Conservation (phyloP, 1,139 yeast genomes). For the Kodamaea fungicola region DNA sequence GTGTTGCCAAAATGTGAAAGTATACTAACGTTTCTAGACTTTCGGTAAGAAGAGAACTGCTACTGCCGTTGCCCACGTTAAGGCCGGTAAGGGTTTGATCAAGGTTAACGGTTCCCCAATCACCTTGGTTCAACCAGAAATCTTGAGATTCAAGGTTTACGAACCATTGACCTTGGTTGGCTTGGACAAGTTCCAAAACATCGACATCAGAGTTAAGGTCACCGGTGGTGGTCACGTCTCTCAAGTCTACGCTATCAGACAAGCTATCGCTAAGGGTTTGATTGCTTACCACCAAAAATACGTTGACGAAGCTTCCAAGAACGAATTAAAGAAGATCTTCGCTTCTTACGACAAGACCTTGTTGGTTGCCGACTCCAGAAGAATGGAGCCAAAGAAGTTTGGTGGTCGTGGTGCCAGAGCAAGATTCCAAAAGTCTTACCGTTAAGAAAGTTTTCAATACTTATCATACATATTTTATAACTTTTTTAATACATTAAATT, state of each 20-base stretch:
- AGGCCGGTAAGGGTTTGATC: conserved; percentile 98
- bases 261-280: conserved; percentile 99
- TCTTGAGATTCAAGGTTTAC: conserved; percentile 98
- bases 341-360: conserved; percentile 98
- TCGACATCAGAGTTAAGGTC: conserved; percentile 98
- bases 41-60: conserved; percentile 99
- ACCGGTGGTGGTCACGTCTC: conserved; percentile 99
- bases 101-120: conserved; percentile 99
- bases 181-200: conserved; percentile 96
- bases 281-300: conserved; percentile 99
- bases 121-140: conserved; percentile 98
- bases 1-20: not conserved
- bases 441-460: conserved; percentile 49
- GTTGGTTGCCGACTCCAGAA: conserved; percentile 97
- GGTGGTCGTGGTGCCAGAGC: conserved; percentile 99
- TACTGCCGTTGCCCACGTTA: conserved; percentile 99
- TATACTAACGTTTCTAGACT: conserved; percentile 60
- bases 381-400: conserved; percentile 99
- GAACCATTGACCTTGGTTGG: conserved; percentile 99
- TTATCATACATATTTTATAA: conserved; percentile 9
- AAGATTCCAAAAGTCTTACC: conserved; percentile 99
- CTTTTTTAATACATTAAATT: conserved; percentile 12
- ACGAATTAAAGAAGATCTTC: conserved; percentile 98
- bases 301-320: conserved; percentile 99
- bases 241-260: conserved; percentile 99